These are phyloP conservation scores for Fusarium drepaniforme DNA, from an alignment of 2,329 filamentous ascomycete species.

Conservation along the genomic window DNA sequence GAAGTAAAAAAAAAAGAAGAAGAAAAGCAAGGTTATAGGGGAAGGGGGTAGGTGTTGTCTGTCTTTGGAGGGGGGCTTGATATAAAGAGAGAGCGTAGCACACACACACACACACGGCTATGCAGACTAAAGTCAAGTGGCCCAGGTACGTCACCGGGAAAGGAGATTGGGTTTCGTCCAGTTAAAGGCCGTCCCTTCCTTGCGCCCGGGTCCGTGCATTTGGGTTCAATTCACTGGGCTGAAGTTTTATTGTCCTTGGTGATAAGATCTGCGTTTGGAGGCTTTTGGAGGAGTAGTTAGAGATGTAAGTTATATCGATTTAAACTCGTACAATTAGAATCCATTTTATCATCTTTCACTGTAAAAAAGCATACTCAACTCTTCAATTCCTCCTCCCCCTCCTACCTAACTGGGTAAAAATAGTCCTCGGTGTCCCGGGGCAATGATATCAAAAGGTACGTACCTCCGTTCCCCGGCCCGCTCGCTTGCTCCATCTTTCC, in stretches of 20 bases:
- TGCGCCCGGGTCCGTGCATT: conserved; percentile 14
- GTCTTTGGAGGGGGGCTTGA: neutral
- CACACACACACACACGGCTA: neutral
- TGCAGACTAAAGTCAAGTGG: conserved; percentile 4
- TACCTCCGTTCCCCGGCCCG: conserved; percentile 37
- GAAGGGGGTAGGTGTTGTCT: neutral
- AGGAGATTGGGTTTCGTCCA: conserved; percentile 8
- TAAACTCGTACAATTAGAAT: neutral
- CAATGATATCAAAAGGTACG: conserved; percentile 29
- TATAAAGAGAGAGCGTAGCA: neutral
- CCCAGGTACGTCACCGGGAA: conserved; percentile 30
- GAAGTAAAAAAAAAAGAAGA: neutral
- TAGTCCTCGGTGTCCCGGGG: conserved; percentile 29
- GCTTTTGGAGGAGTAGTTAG: neutral
- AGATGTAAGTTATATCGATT: neutral
- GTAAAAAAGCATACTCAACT: neutral
- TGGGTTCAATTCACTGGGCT: neutral
- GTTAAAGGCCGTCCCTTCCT: conserved; percentile 6
- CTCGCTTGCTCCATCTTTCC: conserved; percentile 10
- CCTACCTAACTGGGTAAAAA: neutral
- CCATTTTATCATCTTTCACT: neutral
- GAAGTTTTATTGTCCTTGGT: neutral
- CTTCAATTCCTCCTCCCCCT: neutral
- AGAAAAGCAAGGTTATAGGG: neutral
- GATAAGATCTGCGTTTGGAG: neutral